phyloP scores from a whole-genome alignment of 2,329 filamentous ascomycete genomes.

The Xylariomycetidae sp. region DNA sequence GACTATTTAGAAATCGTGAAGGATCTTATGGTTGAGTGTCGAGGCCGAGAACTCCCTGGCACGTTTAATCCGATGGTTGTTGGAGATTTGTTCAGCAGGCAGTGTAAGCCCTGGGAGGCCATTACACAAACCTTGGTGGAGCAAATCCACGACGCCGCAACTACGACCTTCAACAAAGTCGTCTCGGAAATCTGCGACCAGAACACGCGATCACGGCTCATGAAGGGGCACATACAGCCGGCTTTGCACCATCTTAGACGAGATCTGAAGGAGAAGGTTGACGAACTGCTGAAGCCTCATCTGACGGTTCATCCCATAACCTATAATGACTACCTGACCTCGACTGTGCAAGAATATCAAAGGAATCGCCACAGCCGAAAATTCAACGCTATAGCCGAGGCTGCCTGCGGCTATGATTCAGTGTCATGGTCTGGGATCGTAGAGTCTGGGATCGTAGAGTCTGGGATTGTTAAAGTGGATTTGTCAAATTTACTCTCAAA shows the following conservation, averaged over 20 bases:
- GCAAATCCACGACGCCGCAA: constrained; percentile 19
- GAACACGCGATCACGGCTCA: constrained; percentile 17
- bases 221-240: constrained; percentile 19
- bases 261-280: constrained; percentile 16
- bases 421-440: too few relatives aligned
- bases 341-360: constrained; percentile 16
- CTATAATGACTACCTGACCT: constrained; percentile 20
- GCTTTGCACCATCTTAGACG: constrained; percentile 14
- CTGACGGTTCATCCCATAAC: constrained; percentile 22
- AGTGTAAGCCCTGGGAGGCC: constrained; percentile 22
- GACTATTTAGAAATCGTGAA: constrained; percentile 14
- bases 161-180: constrained; percentile 15
- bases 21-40: constrained; percentile 17
- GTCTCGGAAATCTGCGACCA: constrained; percentile 15
- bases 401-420: not conserved
- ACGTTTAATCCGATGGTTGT: constrained; percentile 23
- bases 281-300: constrained; percentile 20
- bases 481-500: constrained; percentile 2
- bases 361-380: constrained; percentile 14
- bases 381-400: constrained; percentile 9
- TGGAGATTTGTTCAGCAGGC: constrained; percentile 19
- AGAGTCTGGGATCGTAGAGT: constrained; percentile 3
- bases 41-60: constrained; percentile 21
- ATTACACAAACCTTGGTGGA: constrained; percentile 21
- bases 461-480: not conserved